Base-by-base conservation (phyloP, 75 land plant genomes). In the Gnetum montanum region DNA sequence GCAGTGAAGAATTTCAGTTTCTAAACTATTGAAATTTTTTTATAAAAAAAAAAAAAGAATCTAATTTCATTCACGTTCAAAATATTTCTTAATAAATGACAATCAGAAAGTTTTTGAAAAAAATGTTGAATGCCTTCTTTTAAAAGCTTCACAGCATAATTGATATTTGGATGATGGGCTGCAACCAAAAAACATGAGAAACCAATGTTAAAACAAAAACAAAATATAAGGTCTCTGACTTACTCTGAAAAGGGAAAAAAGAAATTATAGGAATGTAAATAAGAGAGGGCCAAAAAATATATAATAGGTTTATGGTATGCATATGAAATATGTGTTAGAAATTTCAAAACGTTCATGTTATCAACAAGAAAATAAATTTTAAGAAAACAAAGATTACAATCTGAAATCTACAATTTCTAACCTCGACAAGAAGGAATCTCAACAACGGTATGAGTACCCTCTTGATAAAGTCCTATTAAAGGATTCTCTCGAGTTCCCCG, bases 81-180 rank as follows among this genome's bases (percentile, higher is more conserved):
- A n/a, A n/a, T n/a, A 41, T 18, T 15, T 15, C 43, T 15, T 15
- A 41, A 41, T 4, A 41, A 41, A 18, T 15, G 16, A 41, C 18
- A 41, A 41, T 15, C 18, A 15, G 43, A 18, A 41, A 41, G 43
- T 41, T 41, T 15, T n/a, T 41, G 16, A 41, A 4, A 41, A 41
- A 41, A 41, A 41, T 15, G 43, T 41, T 41, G n/a, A 41, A 41
- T 53, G 58, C 94, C 97, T 93, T 77, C 71, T 70, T 78, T 93
- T 43, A 93, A 52, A 34, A 93, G 70, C 34, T 85, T 79, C 29
- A 85, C 70, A 5, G 82, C 80, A 24, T 72, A 81, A 75, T 93
- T 93, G 34, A 93, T 88, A 34, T 61, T 82, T 25, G 98, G 95
- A 58, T 88, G 98, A 73, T 93, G 98, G 62, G 97, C 97, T 92